phyloP scores from a whole-genome alignment of 768 basidiomycete genomes.

The Mycena kentingensis region DNA sequence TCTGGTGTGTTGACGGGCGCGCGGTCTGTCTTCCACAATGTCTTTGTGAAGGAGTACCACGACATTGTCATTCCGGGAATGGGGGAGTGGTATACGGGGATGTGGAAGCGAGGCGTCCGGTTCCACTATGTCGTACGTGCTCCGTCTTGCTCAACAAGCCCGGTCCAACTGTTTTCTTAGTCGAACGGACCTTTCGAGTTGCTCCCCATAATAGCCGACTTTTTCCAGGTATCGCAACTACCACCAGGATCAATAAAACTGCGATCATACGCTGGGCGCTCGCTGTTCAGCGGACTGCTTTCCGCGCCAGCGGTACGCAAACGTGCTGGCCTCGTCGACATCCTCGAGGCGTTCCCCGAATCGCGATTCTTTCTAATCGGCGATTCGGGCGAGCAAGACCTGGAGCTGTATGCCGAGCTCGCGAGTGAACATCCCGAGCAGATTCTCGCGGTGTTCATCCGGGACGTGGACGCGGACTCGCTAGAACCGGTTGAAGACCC shows the following conservation, averaged over 20 bases:
- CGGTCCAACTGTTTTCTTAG: conserved; percentile 38
- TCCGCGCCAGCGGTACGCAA: conserved; percentile 84
- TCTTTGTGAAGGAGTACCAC: conserved; percentile 82
- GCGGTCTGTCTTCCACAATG: conserved; percentile 82
- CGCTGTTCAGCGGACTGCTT: conserved; percentile 81
- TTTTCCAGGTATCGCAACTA: conserved; percentile 67
- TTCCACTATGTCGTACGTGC: conserved; percentile 87
- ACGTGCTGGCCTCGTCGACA: conserved; percentile 74
- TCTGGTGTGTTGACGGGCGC: conserved; percentile 81
- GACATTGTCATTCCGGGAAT: conserved; percentile 83
- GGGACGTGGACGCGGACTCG: conserved; percentile 58
- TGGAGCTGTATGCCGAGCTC: conserved; percentile 85
- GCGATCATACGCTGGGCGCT: conserved; percentile 82
- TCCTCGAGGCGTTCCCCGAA: conserved; percentile 71
- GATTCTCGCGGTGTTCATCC: conserved; percentile 79
- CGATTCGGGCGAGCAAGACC: conserved; percentile 92
- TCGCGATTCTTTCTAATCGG: conserved; percentile 85
- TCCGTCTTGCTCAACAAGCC: not conserved
- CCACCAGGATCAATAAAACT: conserved; percentile 79
- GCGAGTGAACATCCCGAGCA: conserved; percentile 70
- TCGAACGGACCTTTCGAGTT: conserved; percentile 90
- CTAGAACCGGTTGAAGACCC: conserved; percentile 59
- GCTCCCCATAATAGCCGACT: conserved; percentile 75
- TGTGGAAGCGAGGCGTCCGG: conserved; percentile 71
- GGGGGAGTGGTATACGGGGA: conserved; percentile 72